Evolutionary conservation across 2,329 filamentous ascomycete species (phyloP), one percentile per base, ranked within the genome.

Genomic region (Fusarium staphyleae): DNA sequence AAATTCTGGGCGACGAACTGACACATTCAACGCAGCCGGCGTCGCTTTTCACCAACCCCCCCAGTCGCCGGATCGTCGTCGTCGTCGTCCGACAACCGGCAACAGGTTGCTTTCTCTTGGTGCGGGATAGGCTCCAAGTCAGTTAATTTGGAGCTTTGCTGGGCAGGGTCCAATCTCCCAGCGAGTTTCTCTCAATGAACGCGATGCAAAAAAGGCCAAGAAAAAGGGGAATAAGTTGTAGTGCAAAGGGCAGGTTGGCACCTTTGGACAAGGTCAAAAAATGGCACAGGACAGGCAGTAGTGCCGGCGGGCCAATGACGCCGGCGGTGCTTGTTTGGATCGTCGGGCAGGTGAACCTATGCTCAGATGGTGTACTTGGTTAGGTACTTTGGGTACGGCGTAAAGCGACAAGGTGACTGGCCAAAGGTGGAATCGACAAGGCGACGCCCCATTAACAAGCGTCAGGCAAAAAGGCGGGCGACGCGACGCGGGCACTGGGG

Each of bases 261-360:
- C 19, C 39, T 59, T 52, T 52, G 47, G 46, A 47, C 30, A 40
- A 55, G 28, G 45, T 18, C 40, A 22, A 41, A 46, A 42, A 45
- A 35, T 35, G 34, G 39, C 29, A 58, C 62, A 57, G 60, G 55
- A 53, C 49, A 55, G 48, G 54, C 55, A 60, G 58, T 59, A 46
- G 47, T 55, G 56, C 60, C 42, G 19, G 51, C 52, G 55, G 49
- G 58, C 65, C 65, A 67, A 67, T 66, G 54, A 67, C 58, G 62
- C 64, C 50, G 53, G 53, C 36, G 59, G 52, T 55, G 46, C 47
- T 59, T 65, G 62, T 60, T 67, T 60, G 52, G 61, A 67, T 67
- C 65, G 58, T 62, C 62, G 32, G 52, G 51, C 52, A 60, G 64
- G 54, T 54, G 57, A 67, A 60, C n/a, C n/a, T n/a, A n/a, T 62